Evolutionary conservation across 129 eudicot species (phyloP).

Genomic region (Saposhnikovia divaricata): DNA sequence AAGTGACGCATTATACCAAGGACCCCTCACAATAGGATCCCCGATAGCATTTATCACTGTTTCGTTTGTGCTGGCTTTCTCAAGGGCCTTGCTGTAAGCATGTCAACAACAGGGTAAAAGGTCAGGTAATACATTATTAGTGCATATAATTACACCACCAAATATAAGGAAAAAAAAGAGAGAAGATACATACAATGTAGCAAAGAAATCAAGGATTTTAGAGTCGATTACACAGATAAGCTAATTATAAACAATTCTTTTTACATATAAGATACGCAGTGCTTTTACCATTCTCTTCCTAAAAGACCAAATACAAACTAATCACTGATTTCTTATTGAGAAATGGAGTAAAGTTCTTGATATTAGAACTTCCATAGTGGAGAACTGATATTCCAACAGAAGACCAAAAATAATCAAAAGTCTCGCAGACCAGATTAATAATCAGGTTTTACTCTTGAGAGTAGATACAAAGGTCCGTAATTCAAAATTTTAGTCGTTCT

Average conservation of each 20-base stretch:
- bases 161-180: neutral
- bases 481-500: neutral
- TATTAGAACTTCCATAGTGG: too few species aligned
- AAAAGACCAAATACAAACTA: neutral
- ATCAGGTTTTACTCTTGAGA: neutral
- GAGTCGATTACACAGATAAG: too few species aligned
- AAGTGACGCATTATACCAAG: conserved; percentile 95
- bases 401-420: too few species aligned
- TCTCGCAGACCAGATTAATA: neutral
- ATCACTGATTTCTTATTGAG: neutral
- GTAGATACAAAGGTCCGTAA: neutral
- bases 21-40: conserved; percentile 84
- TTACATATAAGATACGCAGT: neutral
- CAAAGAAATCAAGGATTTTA: neutral
- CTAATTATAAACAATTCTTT: neutral
- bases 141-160: neutral
- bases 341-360: neutral
- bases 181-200: neutral
- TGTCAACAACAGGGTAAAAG: conserved; percentile 5
- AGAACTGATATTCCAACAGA: too few species aligned
- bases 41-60: conserved; percentile 74
- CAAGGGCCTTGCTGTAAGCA: conserved; percentile 75
- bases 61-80: conserved; percentile 71
- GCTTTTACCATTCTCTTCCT: neutral
- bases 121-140: neutral